A percentile compares a stretch with the other conserved stretches of the same genome.
Evolutionary conservation across 1,284 basidiomycete genomes (phyloP).

Genomic region (Trametes hirsuta): DNA sequence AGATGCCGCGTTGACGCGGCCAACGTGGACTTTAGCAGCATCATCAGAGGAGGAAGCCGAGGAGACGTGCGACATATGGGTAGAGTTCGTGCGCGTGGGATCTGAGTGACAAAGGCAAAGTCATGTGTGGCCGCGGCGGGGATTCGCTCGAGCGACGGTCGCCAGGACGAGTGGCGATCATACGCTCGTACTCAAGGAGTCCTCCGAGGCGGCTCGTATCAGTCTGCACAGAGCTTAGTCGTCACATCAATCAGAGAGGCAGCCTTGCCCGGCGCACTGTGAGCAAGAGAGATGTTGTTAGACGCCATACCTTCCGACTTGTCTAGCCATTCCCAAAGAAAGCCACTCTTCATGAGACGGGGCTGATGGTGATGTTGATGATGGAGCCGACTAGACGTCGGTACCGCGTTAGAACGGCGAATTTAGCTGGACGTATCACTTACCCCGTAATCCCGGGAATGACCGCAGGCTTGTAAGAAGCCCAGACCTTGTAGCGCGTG

Average conservation of each 20-base stretch:
- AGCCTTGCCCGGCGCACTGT: background rate
- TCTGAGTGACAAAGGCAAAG: constrained; percentile 17
- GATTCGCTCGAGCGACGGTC: constrained; percentile 12
- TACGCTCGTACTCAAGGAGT: constrained; percentile 1
- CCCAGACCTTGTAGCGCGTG: background rate
- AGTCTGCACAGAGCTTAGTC: background rate
- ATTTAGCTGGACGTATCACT: no score
- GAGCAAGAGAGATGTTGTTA: background rate
- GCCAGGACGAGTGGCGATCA: constrained; percentile 8
- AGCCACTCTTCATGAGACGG: no score
- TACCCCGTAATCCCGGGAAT: background rate
- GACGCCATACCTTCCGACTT: background rate
- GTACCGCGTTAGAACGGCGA: background rate
- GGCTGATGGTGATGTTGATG: background rate
- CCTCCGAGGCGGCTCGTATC: background rate
- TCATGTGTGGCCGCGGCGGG: constrained; percentile 9
- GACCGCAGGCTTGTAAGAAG: constrained; percentile 1
- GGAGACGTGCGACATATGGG: constrained; percentile 3
- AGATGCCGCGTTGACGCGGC: constrained; percentile 3
- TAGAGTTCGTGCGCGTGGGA: constrained; percentile 16
- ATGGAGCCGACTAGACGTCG: background rate
- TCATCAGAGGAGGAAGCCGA: constrained; percentile 8
- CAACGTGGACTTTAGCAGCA: constrained; percentile 11
- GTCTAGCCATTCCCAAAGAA: no score
- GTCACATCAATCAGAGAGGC: background rate